phyloP scores from a whole-genome alignment of 495 filamentous ascomycete species.

The Penicillium manginii region DNA sequence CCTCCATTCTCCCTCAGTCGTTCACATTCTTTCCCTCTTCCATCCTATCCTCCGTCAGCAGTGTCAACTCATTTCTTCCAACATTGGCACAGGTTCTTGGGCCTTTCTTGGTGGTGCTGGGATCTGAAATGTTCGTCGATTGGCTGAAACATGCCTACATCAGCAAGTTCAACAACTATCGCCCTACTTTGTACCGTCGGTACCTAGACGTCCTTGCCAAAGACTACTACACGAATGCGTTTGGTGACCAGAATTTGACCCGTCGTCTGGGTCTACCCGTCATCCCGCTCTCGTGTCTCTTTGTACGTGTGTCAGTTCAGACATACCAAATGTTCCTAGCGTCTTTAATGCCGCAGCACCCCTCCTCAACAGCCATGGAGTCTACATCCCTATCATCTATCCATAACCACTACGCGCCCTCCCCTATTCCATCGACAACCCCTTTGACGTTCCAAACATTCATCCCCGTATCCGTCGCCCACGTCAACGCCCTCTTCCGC shows the following conservation, averaged over 20 bases:
- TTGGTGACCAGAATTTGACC: constrained; percentile 85
- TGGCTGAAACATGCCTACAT: constrained; percentile 98
- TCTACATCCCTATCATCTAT: constrained; percentile 66
- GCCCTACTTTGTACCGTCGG: constrained; percentile 82
- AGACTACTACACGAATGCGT: constrained; percentile 97
- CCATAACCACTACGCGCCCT: constrained; percentile 52
- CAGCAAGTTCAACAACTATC: constrained; percentile 96
- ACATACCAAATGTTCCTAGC: constrained; percentile 99
- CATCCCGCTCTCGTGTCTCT: constrained; percentile 89
- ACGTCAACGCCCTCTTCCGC: constrained; percentile 42
- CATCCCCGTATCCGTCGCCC: constrained; percentile 39
- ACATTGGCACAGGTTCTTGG: constrained; percentile 88
- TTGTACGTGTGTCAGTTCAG: constrained; percentile 91
- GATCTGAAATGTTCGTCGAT: constrained; percentile 95
- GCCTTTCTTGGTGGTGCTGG: constrained; percentile 89
- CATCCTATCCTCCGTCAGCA: constrained; percentile 46
- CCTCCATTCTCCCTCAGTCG: constrained; percentile 76
- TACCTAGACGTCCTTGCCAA: constrained; percentile 93
- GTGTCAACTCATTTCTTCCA: constrained; percentile 52
- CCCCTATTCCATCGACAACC: constrained; percentile 32
- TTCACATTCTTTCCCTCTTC: constrained; percentile 82
- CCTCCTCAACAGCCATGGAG: constrained; percentile 69
- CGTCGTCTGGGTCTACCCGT: constrained; percentile 90
- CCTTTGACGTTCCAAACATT: constrained; percentile 44
- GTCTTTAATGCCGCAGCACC: constrained; percentile 73